phyloP scores from a whole-genome alignment of 257 asterid species.

The Plantago elongata region DNA sequence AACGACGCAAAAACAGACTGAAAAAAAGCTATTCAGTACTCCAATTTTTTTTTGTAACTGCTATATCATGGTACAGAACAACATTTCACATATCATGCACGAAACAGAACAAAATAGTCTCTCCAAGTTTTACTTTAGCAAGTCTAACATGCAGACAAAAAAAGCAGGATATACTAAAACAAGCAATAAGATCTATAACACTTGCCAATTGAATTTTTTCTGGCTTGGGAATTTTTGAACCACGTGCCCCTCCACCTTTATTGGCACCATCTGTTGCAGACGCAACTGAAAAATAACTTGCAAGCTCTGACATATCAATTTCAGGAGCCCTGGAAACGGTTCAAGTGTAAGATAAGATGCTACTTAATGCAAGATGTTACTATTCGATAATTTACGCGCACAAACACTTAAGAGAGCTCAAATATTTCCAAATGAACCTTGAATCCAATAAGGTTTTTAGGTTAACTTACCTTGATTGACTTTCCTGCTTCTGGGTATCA shows the following conservation, averaged over 20 bases:
- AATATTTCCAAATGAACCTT: slow-evolving; percentile 15
- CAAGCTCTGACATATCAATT: slow-evolving; percentile 94
- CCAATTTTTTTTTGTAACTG: slow-evolving; percentile 6
- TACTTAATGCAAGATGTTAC: slow-evolving; percentile 11
- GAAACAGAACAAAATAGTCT: slow-evolving; percentile 15
- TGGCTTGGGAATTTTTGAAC: slow-evolving; percentile 81
- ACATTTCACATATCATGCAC: slow-evolving; percentile 14
- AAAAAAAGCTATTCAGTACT: neutral
- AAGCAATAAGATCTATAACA: slow-evolving; percentile 22
- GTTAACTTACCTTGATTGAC: slow-evolving; percentile 60
- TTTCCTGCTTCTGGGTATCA: slow-evolving; percentile 75
- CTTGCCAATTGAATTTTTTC: slow-evolving; percentile 95
- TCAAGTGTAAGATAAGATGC: slow-evolving; percentile 28
- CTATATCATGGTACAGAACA: slow-evolving; percentile 2
- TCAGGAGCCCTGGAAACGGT: slow-evolving; percentile 74
- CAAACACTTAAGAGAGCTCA: slow-evolving; percentile 10
- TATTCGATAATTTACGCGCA: slow-evolving; percentile 10
- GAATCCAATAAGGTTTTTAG: slow-evolving; percentile 15
- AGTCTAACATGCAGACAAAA: slow-evolving; percentile 1
- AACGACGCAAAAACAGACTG: neutral
- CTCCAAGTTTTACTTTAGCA: slow-evolving; percentile 6
- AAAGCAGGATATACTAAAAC: slow-evolving; percentile 15
- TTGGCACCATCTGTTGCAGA: slow-evolving; percentile 73
- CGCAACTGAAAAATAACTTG: slow-evolving; percentile 94
- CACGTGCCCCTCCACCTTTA: slow-evolving; percentile 72